Percentiles rank a stretch among this genome's conserved stretches.
These are phyloP conservation scores for Coix lacrymajobi DNA, from an alignment of 176 grass and related monocot species.

Conservation along the genomic window DNA sequence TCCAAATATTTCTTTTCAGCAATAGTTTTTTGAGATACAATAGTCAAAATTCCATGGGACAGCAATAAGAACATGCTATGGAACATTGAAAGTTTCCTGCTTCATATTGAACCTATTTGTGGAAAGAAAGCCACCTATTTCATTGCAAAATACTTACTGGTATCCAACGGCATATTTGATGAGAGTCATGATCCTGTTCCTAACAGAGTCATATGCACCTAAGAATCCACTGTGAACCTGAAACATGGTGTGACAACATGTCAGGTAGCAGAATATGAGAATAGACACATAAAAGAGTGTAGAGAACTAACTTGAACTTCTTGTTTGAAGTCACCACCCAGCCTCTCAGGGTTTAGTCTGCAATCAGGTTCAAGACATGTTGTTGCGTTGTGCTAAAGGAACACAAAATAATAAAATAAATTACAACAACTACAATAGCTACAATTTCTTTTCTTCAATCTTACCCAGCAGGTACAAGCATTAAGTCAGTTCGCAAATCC, in stretches of 20 bases:
- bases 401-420: neutral
- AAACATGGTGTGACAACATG: slow-evolving; percentile 30
- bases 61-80: neutral
- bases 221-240: slow-evolving; percentile 98
- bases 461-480: slow-evolving; percentile 86
- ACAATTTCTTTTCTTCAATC: slow-evolving; percentile 5
- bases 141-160: slow-evolving; percentile 47
- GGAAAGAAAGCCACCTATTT: slow-evolving; percentile 2
- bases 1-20: neutral
- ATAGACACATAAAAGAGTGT: slow-evolving; percentile 19
- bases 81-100: neutral
- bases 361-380: slow-evolving; percentile 36
- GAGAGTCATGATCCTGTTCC: slow-evolving; percentile 73
- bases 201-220: slow-evolving; percentile 90
- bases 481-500: slow-evolving; percentile 90
- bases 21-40: slow-evolving; percentile 13
- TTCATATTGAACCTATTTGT: slow-evolving; percentile 1
- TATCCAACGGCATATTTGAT: slow-evolving; percentile 54
- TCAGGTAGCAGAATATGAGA: slow-evolving; percentile 5
- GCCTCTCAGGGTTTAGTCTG: slow-evolving; percentile 89
- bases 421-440: neutral
- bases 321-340: slow-evolving; percentile 81
- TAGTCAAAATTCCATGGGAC: neutral
- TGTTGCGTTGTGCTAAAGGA: slow-evolving; percentile 3
- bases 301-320: slow-evolving; percentile 81